Percentiles rank a stretch among this genome's conserved stretches.
These are phyloP conservation scores for Capsicum chinense DNA, from an alignment of 257 asterid genomes.

Conservation along the genomic window DNA sequence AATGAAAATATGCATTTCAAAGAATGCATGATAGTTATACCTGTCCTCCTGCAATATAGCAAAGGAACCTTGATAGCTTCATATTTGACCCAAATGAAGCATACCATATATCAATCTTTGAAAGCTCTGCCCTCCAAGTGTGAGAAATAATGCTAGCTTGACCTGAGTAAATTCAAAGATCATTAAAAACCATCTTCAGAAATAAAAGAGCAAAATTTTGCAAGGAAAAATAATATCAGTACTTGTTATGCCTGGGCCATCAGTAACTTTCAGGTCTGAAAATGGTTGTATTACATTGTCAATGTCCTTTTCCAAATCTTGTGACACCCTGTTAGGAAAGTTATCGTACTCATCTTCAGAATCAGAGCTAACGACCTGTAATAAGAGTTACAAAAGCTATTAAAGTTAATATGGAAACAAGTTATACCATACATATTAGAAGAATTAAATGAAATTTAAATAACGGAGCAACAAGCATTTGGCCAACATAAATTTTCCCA, in stretches of 20 bases:
- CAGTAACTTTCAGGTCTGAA: slow-evolving; percentile 58
- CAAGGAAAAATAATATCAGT: slow-evolving; percentile 3
- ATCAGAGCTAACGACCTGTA: slow-evolving; percentile 67
- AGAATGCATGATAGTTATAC: slow-evolving; percentile 41
- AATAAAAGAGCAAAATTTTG: neutral
- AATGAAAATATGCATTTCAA: neutral
- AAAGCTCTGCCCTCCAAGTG: slow-evolving; percentile 76
- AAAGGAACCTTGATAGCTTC: slow-evolving; percentile 63
- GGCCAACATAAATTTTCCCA: neutral
- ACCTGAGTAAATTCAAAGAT: slow-evolving; percentile 45
- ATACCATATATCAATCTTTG: slow-evolving; percentile 73
- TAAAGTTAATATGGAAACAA: slow-evolving; percentile 20
- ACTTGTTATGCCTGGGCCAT: slow-evolving; percentile 44
- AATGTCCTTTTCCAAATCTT: slow-evolving; percentile 47
- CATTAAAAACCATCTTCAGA: slow-evolving; percentile 23
- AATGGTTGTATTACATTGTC: slow-evolving; percentile 66
- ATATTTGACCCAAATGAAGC: slow-evolving; percentile 91
- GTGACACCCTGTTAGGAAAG: slow-evolving; percentile 30
- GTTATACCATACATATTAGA: neutral
- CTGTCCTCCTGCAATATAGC: slow-evolving; percentile 96
- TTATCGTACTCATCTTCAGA: slow-evolving; percentile 62
- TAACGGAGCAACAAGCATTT: slow-evolving; percentile 23
- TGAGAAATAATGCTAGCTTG: slow-evolving; percentile 41
- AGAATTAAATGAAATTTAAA: neutral
- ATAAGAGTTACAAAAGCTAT: slow-evolving; percentile 25